Evolutionary conservation across 441 rosid species (phyloP).

Genomic region (Populus tomentosa): DNA sequence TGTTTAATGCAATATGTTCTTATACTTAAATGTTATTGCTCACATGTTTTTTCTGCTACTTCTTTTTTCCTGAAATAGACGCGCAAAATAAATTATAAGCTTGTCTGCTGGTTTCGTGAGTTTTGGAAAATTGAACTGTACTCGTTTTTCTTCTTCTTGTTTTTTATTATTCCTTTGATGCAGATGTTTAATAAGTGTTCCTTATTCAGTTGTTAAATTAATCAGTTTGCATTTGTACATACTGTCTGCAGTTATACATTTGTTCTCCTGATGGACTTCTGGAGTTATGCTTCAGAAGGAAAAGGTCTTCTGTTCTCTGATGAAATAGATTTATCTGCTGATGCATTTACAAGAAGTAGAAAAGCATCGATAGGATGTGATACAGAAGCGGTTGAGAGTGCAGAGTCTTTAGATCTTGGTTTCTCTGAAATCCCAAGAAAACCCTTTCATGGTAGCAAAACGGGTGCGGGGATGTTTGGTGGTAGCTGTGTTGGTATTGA

Average conservation of each 20-base stretch:
- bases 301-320: slow-evolving; percentile 36
- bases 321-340: slow-evolving; percentile 40
- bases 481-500: no score
- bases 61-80: not conserved
- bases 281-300: slow-evolving; percentile 52
- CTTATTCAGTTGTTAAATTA: slow-evolving; percentile 3
- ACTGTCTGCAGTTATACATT: slow-evolving; percentile 15
- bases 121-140: not conserved
- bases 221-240: not conserved
- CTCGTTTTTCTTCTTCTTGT: not conserved
- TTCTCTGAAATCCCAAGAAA: no score
- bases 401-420: no score
- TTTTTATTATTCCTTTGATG: not conserved
- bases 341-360: slow-evolving; percentile 37
- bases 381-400: slow-evolving; percentile 31
- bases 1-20: not conserved
- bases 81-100: not conserved
- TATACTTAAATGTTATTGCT: not conserved
- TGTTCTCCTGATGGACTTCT: slow-evolving; percentile 49
- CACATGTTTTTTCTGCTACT: not conserved
- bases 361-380: slow-evolving; percentile 45
- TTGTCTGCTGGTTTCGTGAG: not conserved
- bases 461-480: no score
- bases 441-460: no score
- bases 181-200: not conserved